These are phyloP conservation scores for Lipomyces kockii DNA, from an alignment of 805 yeast genomes.

Conservation along the genomic window DNA sequence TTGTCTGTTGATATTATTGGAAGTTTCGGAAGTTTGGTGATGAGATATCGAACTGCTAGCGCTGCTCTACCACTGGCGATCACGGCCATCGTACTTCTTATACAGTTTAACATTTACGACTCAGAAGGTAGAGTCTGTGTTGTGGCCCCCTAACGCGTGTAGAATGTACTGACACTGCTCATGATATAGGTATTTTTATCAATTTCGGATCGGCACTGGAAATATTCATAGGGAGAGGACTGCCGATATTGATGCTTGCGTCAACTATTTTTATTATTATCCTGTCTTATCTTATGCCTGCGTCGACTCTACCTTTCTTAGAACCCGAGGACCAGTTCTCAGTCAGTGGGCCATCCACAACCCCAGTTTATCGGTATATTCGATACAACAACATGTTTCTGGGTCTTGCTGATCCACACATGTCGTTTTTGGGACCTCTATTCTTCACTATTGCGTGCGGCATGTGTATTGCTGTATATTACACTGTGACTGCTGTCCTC, in stretches of 20 bases:
- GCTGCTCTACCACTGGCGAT: slow-evolving; percentile 72
- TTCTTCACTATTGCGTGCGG: slow-evolving; percentile 56
- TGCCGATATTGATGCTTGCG: slow-evolving; percentile 39
- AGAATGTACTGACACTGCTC: background rate
- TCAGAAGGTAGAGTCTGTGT: slow-evolving; percentile 14
- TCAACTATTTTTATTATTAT: slow-evolving; percentile 41
- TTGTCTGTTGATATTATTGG: slow-evolving; percentile 58
- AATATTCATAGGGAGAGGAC: slow-evolving; percentile 44
- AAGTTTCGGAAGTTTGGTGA: slow-evolving; percentile 69
- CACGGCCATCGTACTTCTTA: slow-evolving; percentile 54
- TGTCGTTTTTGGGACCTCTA: slow-evolving; percentile 65
- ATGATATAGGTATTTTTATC: slow-evolving; percentile 20
- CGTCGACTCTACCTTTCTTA: slow-evolving; percentile 46
- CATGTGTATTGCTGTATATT: slow-evolving; percentile 45
- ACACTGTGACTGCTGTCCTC: slow-evolving; percentile 10
- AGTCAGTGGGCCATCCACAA: background rate
- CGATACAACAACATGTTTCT: slow-evolving; percentile 60
- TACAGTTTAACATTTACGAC: slow-evolving; percentile 59
- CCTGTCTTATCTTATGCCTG: slow-evolving; percentile 41
- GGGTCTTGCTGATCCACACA: slow-evolving; percentile 63
- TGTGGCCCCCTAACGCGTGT: background rate
- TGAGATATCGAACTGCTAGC: slow-evolving; percentile 76
- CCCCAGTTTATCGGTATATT: slow-evolving; percentile 43
- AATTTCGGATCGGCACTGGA: slow-evolving; percentile 32
- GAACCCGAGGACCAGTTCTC: slow-evolving; percentile 45